Percentiles rank a stretch among this genome's conserved stretches.
These are phyloP conservation scores for Penicillium italicum DNA, from an alignment of 2,329 filamentous ascomycete genomes.

Conservation along the genomic window DNA sequence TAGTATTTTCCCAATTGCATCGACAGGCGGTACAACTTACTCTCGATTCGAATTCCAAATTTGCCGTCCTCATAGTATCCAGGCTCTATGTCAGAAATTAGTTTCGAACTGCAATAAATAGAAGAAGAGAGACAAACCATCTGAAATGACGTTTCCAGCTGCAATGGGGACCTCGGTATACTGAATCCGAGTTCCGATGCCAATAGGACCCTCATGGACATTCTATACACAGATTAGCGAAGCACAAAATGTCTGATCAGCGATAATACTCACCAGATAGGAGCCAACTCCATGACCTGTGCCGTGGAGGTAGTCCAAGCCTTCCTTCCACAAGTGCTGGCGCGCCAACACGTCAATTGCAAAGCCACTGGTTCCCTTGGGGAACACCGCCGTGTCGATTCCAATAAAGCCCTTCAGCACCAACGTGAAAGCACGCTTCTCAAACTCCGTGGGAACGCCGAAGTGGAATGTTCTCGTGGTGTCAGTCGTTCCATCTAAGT, in stretches of 20 bases:
- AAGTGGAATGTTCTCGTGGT: conserved; percentile 94
- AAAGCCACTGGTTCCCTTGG: conserved; percentile 91
- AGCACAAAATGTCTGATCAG: background rate
- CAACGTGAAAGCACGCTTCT: conserved; percentile 86
- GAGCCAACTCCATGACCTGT: conserved; percentile 95
- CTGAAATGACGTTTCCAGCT: conserved; percentile 91
- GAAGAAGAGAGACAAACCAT: conserved; percentile 45
- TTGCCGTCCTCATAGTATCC: conserved; percentile 95
- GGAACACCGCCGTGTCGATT: conserved; percentile 80
- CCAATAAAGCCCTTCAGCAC: conserved; percentile 93
- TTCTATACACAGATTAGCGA: conserved; percentile 52
- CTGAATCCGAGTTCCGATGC: conserved; percentile 86
- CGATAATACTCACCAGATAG: conserved; percentile 55
- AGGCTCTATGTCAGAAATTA: conserved; percentile 57
- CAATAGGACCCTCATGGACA: conserved; percentile 95
- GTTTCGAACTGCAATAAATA: background rate
- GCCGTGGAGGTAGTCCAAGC: conserved; percentile 91
- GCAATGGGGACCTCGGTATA: conserved; percentile 87
- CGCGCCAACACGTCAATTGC: conserved; percentile 84
- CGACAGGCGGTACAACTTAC: conserved; percentile 32
- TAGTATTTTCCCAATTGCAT: background rate
- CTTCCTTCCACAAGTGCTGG: conserved; percentile 88
- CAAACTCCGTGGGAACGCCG: conserved; percentile 73
- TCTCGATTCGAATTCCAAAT: conserved; percentile 95
- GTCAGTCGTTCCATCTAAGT: conserved; percentile 91